phyloP scores from a whole-genome alignment of 2,329 filamentous ascomycete genomes.

The Penicillium sp. region DNA sequence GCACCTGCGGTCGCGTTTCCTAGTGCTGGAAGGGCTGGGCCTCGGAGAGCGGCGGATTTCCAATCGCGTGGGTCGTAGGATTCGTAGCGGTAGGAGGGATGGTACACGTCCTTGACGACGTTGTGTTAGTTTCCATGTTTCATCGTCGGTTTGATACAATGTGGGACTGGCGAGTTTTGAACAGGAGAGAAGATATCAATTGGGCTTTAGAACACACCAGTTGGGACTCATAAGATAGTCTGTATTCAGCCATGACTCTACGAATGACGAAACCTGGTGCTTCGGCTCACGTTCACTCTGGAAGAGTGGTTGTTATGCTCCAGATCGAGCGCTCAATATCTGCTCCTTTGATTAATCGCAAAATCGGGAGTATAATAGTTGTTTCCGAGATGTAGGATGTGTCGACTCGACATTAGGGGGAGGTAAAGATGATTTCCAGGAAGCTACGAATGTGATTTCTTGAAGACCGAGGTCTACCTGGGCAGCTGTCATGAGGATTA shows the following conservation, averaged over 20 bases:
- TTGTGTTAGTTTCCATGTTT: constrained; percentile 8
- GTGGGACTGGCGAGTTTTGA: neutral
- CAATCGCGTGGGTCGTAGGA: constrained; percentile 30
- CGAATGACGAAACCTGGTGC: neutral
- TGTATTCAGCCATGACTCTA: constrained; percentile 56
- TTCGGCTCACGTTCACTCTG: neutral
- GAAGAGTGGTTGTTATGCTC: neutral
- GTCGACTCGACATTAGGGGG: too few relatives aligned
- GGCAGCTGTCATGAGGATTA: constrained; percentile 19
- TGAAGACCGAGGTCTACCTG: constrained; percentile 14
- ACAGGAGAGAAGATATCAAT: neutral
- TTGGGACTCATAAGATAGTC: constrained; percentile 60
- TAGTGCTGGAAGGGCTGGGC: constrained; percentile 62
- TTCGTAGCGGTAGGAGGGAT: constrained; percentile 44
- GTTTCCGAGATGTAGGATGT: neutral
- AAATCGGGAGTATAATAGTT: neutral
- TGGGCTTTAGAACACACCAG: constrained; percentile 18
- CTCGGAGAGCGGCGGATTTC: constrained; percentile 33
- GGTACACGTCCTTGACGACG: constrained; percentile 39
- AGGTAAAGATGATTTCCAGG: neutral
- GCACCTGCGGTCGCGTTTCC: constrained; percentile 80
- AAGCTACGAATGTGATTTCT: constrained; percentile 16
- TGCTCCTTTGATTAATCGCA: neutral
- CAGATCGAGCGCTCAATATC: neutral
- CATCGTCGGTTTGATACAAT: neutral